Base-by-base conservation (phyloP, 1,284 basidiomycete species). In the Fomitopsis palustris region DNA sequence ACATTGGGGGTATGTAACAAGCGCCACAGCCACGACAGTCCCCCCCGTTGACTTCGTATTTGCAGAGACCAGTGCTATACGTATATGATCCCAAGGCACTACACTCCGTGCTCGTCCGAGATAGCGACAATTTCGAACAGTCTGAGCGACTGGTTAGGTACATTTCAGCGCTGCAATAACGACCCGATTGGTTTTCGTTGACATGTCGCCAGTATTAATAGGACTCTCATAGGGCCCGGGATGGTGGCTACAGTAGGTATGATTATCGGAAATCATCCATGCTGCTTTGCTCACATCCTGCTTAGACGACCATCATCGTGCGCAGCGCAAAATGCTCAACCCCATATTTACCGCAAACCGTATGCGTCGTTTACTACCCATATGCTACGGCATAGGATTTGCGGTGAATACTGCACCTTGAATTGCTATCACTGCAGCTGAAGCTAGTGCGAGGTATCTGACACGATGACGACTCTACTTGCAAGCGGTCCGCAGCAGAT, bases 61-160 rank as follows among this genome's bases (percentile, higher is more conserved):
- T 27, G 41, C 64, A 69, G 39, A 67, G 74, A 19, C 69, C 75
- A 14, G 56, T 76, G 0, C 73, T 70, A 41, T 58, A 58, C 23
- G 63, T 74, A 3, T 69, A 65, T 37, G 77, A 78, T 45, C 63
- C 63, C 3, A 51, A 53, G 5, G 63, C 63, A 5, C 51, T 62
- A 27, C 59, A 62, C 14, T 54, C 54, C 37, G 52, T 64, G 10
- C 47, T 64, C 8, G 35, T 58, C 35, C 62, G 62, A 47, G 59
- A 62, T 16, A 56, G 62, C 35, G 53, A 64, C 27, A 52, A 55
- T 12, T 64, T 53, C 38, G 53, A 55, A 31, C 56, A 58, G 38
- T 53, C 69, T 1, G 54, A 62, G 16, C 52, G 62, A 1, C 72
- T 77, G 37, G 67, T 77, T 41, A 56, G 61, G 77, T 77, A 67